Evolutionary conservation across 805 yeast genomes (phyloP).

Genomic region (Cephaloascus albidus): DNA sequence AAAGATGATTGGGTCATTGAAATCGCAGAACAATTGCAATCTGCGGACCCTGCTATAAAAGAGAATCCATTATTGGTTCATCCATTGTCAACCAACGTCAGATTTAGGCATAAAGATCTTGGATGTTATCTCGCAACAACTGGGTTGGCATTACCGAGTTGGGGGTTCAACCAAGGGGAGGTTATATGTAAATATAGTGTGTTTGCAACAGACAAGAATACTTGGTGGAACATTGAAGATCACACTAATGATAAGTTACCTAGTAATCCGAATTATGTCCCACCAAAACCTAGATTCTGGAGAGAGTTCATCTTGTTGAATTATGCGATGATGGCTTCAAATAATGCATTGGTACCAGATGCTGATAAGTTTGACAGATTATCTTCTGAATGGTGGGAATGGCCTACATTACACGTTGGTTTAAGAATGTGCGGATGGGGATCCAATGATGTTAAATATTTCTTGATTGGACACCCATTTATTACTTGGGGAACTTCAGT

Average conservation of each 20-base stretch:
- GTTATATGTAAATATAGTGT: constrained; percentile 56
- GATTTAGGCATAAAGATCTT: constrained; percentile 51
- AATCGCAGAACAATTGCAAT: constrained; percentile 50
- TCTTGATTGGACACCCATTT: constrained; percentile 57
- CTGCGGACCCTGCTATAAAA: constrained; percentile 23
- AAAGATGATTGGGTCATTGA: constrained; percentile 91
- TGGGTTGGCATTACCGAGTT: constrained; percentile 58
- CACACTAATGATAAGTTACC: constrained; percentile 44
- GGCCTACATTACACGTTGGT: constrained; percentile 66
- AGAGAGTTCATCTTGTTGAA: constrained; percentile 65
- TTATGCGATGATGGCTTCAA: constrained; percentile 76
- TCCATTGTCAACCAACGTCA: constrained; percentile 68
- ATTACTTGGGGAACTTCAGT: constrained; percentile 54
- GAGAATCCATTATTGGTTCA: constrained; percentile 26
- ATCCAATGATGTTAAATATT: constrained; percentile 43
- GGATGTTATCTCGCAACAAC: constrained; percentile 77
- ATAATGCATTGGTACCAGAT: constrained; percentile 76
- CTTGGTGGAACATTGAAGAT: constrained; percentile 79
- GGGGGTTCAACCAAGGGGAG: constrained; percentile 85
- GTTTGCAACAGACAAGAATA: constrained; percentile 44
- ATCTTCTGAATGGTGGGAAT: constrained; percentile 75
- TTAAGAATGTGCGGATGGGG: constrained; percentile 76
- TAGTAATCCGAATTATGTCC: constrained; percentile 17
- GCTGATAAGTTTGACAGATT: constrained; percentile 59
- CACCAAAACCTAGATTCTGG: constrained; percentile 47